Conservation (phyloP, 768 basidiomycete genomes). For the Kockovaella imperatae region DNA sequence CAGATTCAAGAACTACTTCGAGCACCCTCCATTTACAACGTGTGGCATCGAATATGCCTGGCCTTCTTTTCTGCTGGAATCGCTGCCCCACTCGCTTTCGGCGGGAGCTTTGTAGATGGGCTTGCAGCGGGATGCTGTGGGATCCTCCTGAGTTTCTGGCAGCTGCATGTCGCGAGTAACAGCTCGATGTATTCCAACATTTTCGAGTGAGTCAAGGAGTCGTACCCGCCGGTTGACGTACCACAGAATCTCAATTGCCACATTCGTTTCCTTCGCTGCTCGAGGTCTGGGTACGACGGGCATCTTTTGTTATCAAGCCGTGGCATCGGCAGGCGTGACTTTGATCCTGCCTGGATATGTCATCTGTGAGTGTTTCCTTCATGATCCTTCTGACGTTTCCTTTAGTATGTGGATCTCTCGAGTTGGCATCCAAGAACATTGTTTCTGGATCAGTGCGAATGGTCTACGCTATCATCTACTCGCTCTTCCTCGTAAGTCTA, state of each 20-base stretch:
- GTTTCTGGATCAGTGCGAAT: conserved; percentile 39
- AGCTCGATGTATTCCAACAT: conserved; percentile 80
- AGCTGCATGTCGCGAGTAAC: conserved; percentile 64
- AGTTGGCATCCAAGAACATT: conserved; percentile 39
- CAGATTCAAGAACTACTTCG: conserved; percentile 56
- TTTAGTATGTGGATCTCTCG: conserved; percentile 40
- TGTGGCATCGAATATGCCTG: conserved; percentile 57
- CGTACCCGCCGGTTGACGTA: conserved; percentile 1
- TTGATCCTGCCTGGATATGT: conserved; percentile 41
- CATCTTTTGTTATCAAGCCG: conserved; percentile 38
- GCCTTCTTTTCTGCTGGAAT: conserved; percentile 65
- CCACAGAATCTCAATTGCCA: conserved; percentile 68
- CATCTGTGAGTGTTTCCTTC: conserved; percentile 24
- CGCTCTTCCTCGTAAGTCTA: conserved; percentile 33
- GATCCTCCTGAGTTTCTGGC: conserved; percentile 60
- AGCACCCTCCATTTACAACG: conserved; percentile 59
- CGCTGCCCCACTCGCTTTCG: conserved; percentile 78
- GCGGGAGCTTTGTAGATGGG: conserved; percentile 57
- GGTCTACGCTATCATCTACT: conserved; percentile 43
- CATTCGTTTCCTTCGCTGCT: conserved; percentile 69
- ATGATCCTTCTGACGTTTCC: neutral
- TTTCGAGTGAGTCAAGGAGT: conserved; percentile 61
- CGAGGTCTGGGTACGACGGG: conserved; percentile 32
- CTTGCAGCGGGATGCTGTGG: conserved; percentile 46
- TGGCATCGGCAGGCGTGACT: conserved; percentile 33